phyloP scores from a whole-genome alignment of 2,329 filamentous ascomycete species.

The Trichophaea hybrida region DNA sequence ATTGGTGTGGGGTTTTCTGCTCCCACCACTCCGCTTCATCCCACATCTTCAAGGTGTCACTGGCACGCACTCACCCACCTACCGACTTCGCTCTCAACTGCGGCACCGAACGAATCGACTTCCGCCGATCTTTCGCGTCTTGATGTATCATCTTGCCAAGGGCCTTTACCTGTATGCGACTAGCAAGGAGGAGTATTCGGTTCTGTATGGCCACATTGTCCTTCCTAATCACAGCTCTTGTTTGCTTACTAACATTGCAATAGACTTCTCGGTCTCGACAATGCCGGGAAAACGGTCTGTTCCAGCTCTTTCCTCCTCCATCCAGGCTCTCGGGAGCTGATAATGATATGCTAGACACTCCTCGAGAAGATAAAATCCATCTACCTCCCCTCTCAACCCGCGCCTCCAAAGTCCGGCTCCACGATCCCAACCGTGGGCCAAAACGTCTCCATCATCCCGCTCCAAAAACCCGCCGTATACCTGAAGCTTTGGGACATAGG shows the following conservation, averaged over 20 bases:
- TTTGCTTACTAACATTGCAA: neutral
- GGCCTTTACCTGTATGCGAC: conserved; percentile 89
- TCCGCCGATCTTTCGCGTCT: neutral
- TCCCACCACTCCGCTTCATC: too few relatives aligned
- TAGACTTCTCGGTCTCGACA: conserved; percentile 79
- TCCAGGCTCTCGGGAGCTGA: neutral
- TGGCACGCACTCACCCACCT: too few relatives aligned
- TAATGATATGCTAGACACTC: conserved; percentile 44
- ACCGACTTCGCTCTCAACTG: neutral
- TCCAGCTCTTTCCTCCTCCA: neutral
- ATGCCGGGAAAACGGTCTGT: conserved; percentile 71
- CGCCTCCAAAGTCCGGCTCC: conserved; percentile 59
- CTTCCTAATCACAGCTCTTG: conserved; percentile 3
- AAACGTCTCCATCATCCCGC: conserved; percentile 80
- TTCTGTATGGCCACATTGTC: conserved; percentile 13
- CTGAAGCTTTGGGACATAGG: conserved; percentile 98
- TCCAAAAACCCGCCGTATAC: conserved; percentile 68
- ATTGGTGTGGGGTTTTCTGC: too few relatives aligned
- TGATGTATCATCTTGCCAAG: conserved; percentile 92
- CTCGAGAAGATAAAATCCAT: conserved; percentile 90
- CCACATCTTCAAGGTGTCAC: too few relatives aligned
- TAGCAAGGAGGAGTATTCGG: conserved; percentile 69
- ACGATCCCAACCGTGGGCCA: conserved; percentile 85
- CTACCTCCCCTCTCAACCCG: conserved; percentile 49
- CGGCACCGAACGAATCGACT: neutral